A percentile compares a stretch with the other conserved stretches of the same genome.
phyloP scores from a whole-genome alignment of 805 yeast genomes.

The Hanseniaspora lindneri region DNA sequence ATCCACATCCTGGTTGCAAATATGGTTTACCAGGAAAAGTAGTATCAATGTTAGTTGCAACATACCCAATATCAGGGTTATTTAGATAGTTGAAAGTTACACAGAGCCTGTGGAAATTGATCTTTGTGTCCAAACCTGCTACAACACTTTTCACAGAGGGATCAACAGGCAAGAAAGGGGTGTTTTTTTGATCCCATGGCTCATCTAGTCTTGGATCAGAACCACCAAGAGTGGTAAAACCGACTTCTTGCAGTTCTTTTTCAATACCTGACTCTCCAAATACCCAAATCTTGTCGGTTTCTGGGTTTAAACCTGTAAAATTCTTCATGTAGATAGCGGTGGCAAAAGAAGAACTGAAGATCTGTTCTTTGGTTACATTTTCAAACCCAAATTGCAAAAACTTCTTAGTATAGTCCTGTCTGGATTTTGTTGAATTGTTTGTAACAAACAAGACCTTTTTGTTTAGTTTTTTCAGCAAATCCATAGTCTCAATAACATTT shows the following conservation, averaged over 20 bases:
- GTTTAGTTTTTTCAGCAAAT: slow-evolving; percentile 38
- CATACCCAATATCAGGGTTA: slow-evolving; percentile 40
- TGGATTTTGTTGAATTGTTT: slow-evolving; percentile 86
- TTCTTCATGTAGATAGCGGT: slow-evolving; percentile 74
- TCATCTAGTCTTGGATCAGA: slow-evolving; percentile 50
- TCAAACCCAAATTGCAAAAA: slow-evolving; percentile 45
- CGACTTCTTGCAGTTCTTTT: slow-evolving; percentile 62
- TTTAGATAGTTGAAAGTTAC: slow-evolving; percentile 68
- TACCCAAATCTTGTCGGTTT: slow-evolving; percentile 68
- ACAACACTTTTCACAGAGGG: slow-evolving; percentile 74
- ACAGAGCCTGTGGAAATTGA: slow-evolving; percentile 75
- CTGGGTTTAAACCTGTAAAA: slow-evolving; percentile 60
- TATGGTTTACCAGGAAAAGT: slow-evolving; percentile 85
- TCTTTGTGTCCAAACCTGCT: slow-evolving; percentile 66
- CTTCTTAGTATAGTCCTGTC: slow-evolving; percentile 63
- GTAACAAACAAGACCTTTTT: slow-evolving; percentile 83
- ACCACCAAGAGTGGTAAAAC: slow-evolving; percentile 74
- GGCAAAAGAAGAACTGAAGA: slow-evolving; percentile 87
- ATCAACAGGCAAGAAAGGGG: slow-evolving; percentile 49
- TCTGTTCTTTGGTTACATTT: slow-evolving; percentile 44
- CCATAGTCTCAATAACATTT: slow-evolving; percentile 60
- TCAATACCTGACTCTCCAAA: slow-evolving; percentile 81
- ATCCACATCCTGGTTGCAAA: slow-evolving; percentile 90
- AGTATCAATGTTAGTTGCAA: slow-evolving; percentile 91
- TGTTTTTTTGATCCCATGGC: slow-evolving; percentile 42